These are phyloP conservation scores for Aspergillus fumigatiaffinis DNA, from an alignment of 2,329 filamentous ascomycete genomes.

Conservation along the genomic window DNA sequence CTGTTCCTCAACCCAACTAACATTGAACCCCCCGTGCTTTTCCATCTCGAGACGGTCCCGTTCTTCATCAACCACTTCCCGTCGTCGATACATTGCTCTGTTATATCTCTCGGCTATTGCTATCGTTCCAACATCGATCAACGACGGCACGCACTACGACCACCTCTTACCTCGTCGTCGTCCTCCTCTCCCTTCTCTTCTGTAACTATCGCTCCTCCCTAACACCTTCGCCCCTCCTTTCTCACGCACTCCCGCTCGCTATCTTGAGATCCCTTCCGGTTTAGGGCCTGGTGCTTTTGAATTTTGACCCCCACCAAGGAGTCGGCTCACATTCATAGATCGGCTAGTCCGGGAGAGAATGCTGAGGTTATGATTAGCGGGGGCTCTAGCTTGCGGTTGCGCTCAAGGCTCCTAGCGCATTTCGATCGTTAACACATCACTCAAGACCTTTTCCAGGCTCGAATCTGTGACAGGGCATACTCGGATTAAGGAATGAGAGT, in stretches of 20 bases:
- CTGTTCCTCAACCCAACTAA: conserved; percentile 21
- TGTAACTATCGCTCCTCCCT: conserved; percentile 4
- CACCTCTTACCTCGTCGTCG: conserved; percentile 5
- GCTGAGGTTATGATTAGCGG: conserved; percentile 39
- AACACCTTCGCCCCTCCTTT: conserved; percentile 1
- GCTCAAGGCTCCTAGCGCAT: conserved; percentile 39
- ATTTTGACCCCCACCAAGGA: conserved; percentile 2
- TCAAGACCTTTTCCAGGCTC: conserved; percentile 16
- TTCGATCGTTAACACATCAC: conserved; percentile 23
- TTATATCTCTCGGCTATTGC: background rate
- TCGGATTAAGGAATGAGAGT: conserved; percentile 27
- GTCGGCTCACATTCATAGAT: conserved; percentile 1
- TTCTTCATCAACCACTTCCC: conserved; percentile 7
- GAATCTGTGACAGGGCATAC: conserved; percentile 16
- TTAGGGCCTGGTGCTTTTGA: conserved; percentile 2
- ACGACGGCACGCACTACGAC: background rate
- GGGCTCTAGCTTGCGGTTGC: conserved; percentile 37
- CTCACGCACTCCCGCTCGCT: background rate
- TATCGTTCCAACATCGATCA: background rate
- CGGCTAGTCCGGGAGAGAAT: conserved; percentile 24
- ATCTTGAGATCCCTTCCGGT: background rate
- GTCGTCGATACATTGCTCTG: background rate
- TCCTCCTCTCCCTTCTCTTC: conserved; percentile 8
- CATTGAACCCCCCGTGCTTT: conserved; percentile 16
- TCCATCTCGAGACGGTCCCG: conserved; percentile 11